phyloP scores from a whole-genome alignment of 768 basidiomycete species.

The Mrakia hoshinonis region DNA sequence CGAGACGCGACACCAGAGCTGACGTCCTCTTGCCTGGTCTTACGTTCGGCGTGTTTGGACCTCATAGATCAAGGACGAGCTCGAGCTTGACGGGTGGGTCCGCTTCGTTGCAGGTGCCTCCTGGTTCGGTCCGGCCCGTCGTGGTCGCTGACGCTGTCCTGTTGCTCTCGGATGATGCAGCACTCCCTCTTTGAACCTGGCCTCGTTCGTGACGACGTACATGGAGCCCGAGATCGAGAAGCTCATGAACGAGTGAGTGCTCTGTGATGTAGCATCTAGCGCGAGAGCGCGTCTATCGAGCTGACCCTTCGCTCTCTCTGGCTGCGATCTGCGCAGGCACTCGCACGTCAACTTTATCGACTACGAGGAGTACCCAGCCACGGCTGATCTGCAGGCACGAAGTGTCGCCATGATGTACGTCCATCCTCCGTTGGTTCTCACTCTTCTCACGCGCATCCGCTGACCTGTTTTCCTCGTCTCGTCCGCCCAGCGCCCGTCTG shows the following conservation, averaged over 20 bases:
- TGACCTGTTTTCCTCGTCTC: not conserved
- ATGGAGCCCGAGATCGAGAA: slow-evolving; percentile 31
- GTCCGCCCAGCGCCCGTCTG: slow-evolving; percentile 29
- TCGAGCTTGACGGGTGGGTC: slow-evolving; percentile 22
- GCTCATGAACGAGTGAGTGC: slow-evolving; percentile 27
- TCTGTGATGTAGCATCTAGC: not conserved
- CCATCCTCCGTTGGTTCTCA: not conserved
- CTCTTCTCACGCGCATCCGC: not conserved
- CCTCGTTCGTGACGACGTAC: slow-evolving; percentile 33
- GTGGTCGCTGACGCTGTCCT: no score
- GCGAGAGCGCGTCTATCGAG: not conserved
- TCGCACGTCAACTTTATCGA: slow-evolving; percentile 31
- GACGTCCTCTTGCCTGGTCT: no score
- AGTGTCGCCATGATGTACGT: slow-evolving; percentile 11
- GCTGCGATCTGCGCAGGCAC: not conserved
- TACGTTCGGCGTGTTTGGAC: no score
- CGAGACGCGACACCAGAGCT: not conserved
- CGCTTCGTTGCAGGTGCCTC: not conserved
- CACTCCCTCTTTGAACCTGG: slow-evolving; percentile 31
- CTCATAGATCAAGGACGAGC: slow-evolving; percentile 30
- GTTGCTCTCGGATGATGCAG: not conserved
- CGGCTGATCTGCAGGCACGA: slow-evolving; percentile 29
- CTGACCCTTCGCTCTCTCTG: not conserved
- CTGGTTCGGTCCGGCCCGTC: not conserved
- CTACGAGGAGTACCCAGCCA: slow-evolving; percentile 31